Conservation (phyloP, 495 filamentous ascomycete species). For the Xylona heveae region DNA sequence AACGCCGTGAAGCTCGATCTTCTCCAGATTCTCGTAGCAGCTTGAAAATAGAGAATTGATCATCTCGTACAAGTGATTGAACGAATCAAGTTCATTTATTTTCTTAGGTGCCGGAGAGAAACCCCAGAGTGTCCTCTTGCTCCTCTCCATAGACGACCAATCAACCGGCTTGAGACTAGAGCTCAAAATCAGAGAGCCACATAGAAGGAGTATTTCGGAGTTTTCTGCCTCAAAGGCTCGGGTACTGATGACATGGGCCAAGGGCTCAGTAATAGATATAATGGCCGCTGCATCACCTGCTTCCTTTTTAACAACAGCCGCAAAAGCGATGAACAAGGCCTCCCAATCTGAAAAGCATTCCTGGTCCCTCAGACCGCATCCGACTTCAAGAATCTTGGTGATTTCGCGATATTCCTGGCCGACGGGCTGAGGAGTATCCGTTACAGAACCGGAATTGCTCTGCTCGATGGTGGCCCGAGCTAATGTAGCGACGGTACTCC, state of each 20-base stretch:
- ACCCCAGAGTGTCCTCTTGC: slow-evolving; percentile 36
- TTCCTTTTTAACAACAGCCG: slow-evolving; percentile 36
- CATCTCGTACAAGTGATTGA: slow-evolving; percentile 36
- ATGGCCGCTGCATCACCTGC: slow-evolving; percentile 41
- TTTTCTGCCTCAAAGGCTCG: slow-evolving; percentile 5
- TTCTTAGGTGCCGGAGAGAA: slow-evolving; percentile 20
- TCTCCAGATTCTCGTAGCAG: slow-evolving; percentile 19
- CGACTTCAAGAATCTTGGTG: slow-evolving; percentile 41
- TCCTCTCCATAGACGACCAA: slow-evolving; percentile 33
- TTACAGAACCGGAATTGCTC: no score
- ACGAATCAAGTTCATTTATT: slow-evolving; percentile 30
- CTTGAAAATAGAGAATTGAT: slow-evolving; percentile 20
- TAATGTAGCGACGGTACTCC: no score
- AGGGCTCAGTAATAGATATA: slow-evolving; percentile 43
- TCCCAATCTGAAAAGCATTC: slow-evolving; percentile 31
- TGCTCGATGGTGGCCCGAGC: no score
- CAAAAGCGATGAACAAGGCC: slow-evolving; percentile 32
- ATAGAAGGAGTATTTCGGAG: slow-evolving; percentile 7
- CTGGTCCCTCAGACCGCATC: slow-evolving; percentile 23
- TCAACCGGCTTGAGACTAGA: slow-evolving; percentile 9
- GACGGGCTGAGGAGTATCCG: slow-evolving; percentile 11
- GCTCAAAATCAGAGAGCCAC: slow-evolving; percentile 11
- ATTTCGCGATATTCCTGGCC: slow-evolving; percentile 48
- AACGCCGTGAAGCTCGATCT: slow-evolving; percentile 4
- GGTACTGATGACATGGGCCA: slow-evolving; percentile 29